These are phyloP conservation scores for Tetrapisispora namnaoensis DNA, from an alignment of 805 yeast genomes.

Conservation along the genomic window DNA sequence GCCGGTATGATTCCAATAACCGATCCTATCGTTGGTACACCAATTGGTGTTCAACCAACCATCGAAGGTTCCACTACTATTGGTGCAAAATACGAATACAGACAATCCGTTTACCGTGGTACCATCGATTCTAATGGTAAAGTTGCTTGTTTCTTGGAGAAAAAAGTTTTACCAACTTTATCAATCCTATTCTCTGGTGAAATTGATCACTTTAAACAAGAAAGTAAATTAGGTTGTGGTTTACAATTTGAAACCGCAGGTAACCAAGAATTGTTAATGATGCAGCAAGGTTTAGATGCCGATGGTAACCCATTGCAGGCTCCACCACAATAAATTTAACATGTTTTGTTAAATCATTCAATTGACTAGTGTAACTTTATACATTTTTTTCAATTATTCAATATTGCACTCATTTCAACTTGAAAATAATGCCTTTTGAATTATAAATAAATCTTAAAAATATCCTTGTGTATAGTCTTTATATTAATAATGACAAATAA, in stretches of 20 bases:
- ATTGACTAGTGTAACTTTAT: not conserved
- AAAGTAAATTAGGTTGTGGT: constrained; percentile 85
- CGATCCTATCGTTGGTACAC: constrained; percentile 65
- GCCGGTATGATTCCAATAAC: constrained; percentile 68
- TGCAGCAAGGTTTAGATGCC: constrained; percentile 82
- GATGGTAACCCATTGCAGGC: constrained; percentile 82
- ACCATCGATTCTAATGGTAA: constrained; percentile 87
- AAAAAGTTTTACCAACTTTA: constrained; percentile 85
- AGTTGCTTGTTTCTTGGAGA: constrained; percentile 84
- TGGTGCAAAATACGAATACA: constrained; percentile 96
- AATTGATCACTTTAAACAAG: constrained; percentile 73
- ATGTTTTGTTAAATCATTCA: not conserved
- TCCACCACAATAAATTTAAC: constrained; percentile 40
- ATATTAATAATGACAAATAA: not conserved
- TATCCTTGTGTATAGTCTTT: constrained; percentile 3
- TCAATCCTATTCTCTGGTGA: constrained; percentile 85
- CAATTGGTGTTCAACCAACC: constrained; percentile 74
- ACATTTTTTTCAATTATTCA: not conserved
- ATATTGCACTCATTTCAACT: not conserved
- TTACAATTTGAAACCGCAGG: constrained; percentile 94
- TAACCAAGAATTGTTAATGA: constrained; percentile 81
- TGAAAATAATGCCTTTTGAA: not conserved
- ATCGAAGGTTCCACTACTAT: constrained; percentile 87
- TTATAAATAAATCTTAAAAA: not conserved
- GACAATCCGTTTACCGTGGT: constrained; percentile 92